phyloP scores from a whole-genome alignment of 2,329 filamentous ascomycete genomes.

The Magnaporthales sp. region DNA sequence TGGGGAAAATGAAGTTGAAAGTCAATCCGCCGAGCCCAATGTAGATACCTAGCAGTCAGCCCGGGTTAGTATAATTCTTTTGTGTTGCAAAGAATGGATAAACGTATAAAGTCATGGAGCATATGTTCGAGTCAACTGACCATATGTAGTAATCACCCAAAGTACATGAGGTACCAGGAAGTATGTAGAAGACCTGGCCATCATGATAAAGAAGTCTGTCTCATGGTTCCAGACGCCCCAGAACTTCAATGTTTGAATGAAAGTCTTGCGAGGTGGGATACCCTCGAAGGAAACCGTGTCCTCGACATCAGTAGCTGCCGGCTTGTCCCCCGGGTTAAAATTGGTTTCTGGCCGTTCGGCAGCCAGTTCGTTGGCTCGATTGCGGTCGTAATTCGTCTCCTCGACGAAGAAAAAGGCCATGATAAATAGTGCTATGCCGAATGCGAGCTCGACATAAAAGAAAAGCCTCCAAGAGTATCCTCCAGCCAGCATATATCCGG shows the following conservation, averaged over 20 bases:
- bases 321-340: conserved; percentile 9
- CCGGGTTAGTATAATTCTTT: neutral
- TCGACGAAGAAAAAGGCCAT: conserved; percentile 23
- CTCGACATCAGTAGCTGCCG: neutral
- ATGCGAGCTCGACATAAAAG: conserved; percentile 52
- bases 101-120: neutral
- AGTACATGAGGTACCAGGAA: conserved; percentile 38
- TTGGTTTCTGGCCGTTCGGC: conserved; percentile 2
- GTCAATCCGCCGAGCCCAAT: conserved; percentile 39
- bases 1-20: conserved; percentile 40
- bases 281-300: neutral
- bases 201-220: conserved; percentile 34
- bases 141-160: conserved; percentile 39
- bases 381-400: conserved; percentile 21
- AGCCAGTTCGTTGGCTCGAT: conserved; percentile 3
- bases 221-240: conserved; percentile 33
- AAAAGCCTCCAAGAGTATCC: conserved; percentile 51
- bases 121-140: neutral
- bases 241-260: conserved; percentile 30
- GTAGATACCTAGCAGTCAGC: conserved; percentile 24
- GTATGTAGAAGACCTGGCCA: conserved; percentile 35
- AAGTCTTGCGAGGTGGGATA: conserved; percentile 30
- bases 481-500: conserved; percentile 51
- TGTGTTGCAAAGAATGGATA: neutral
- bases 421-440: conserved; percentile 23